These are phyloP conservation scores for Trichoderma virens DNA, from an alignment of 495 filamentous ascomycete genomes.

Conservation along the genomic window DNA sequence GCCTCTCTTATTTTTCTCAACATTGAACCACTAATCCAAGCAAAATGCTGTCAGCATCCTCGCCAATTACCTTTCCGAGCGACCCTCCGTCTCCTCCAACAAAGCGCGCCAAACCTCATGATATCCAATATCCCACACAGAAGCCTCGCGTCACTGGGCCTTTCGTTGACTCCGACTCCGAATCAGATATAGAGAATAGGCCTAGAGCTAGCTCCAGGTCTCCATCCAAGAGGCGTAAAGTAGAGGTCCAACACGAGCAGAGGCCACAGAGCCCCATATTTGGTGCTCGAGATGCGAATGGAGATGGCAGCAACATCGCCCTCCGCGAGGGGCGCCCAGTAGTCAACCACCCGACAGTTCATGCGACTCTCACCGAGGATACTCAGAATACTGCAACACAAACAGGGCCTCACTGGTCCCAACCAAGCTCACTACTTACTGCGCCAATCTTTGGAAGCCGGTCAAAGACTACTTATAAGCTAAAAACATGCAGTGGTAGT, in stretches of 20 bases:
- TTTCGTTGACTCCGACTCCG: constrained; percentile 40
- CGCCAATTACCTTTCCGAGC: constrained; percentile 50
- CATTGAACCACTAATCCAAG: neutral
- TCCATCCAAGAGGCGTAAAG: constrained; percentile 32
- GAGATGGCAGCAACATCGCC: neutral
- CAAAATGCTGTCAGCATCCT: constrained; percentile 42
- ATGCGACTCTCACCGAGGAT: constrained; percentile 8
- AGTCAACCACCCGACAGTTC: constrained; percentile 12
- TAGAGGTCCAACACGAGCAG: constrained; percentile 11
- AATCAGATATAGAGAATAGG: constrained; percentile 28
- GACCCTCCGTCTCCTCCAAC: constrained; percentile 41
- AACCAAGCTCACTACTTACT: constrained; percentile 12
- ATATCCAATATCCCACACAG: constrained; percentile 9
- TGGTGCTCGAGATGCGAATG: neutral
- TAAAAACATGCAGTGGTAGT: constrained; percentile 62
- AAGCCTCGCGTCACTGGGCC: constrained; percentile 30
- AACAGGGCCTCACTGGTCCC: neutral
- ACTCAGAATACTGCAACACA: neutral
- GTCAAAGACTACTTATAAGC: constrained; percentile 28
- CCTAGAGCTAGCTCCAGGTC: constrained; percentile 20
- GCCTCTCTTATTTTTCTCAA: neutral
- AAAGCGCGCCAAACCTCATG: constrained; percentile 29
- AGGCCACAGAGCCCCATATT: constrained; percentile 10
- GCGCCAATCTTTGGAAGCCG: constrained; percentile 14
- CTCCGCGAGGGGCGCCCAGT: constrained; percentile 6